Evolutionary conservation across 768 basidiomycete genomes (phyloP).

Genomic region (Botryobasidium botryosum): DNA sequence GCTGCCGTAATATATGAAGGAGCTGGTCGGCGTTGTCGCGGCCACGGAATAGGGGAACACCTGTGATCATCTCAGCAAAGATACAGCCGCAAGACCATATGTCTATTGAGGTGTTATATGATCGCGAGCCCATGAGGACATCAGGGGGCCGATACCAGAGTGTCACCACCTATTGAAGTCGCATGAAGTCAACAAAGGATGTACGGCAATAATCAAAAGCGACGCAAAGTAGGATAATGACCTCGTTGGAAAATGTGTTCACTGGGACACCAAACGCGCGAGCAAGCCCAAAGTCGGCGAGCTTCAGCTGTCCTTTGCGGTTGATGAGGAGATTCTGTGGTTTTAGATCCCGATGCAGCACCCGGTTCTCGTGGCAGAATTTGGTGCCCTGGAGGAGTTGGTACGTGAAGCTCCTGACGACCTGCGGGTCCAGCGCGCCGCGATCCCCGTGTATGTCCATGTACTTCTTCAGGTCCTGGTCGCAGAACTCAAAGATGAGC

Average conservation of each 20-base stretch:
- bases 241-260: constrained; percentile 99
- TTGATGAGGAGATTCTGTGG: constrained; percentile 98
- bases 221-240: constrained; percentile 17
- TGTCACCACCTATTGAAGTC: constrained; percentile 72
- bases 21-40: constrained; percentile 95
- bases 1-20: constrained; percentile 92
- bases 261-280: constrained; percentile 97
- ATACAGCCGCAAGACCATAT: constrained; percentile 99
- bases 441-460: constrained; percentile 98
- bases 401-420: constrained; percentile 91
- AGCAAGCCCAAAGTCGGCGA: constrained; percentile 95
- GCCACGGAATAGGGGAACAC: constrained; percentile 90
- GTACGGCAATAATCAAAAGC: too few relatives aligned
- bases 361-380: constrained; percentile 96
- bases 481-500: constrained; percentile 96
- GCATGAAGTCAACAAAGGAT: too few relatives aligned
- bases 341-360: constrained; percentile 93
- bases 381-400: constrained; percentile 93
- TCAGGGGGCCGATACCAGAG: constrained; percentile 98
- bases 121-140: constrained; percentile 88
- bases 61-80: constrained; percentile 99
- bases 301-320: constrained; percentile 86
- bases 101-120: constrained; percentile 98
- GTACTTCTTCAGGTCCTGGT: constrained; percentile 96
- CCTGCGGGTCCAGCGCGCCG: constrained; percentile 71